A percentile compares a stretch with the other conserved stretches of the same genome.
Evolutionary conservation across 1,284 basidiomycete genomes (phyloP).

Genomic region (Ceratobasidium sp.): DNA sequence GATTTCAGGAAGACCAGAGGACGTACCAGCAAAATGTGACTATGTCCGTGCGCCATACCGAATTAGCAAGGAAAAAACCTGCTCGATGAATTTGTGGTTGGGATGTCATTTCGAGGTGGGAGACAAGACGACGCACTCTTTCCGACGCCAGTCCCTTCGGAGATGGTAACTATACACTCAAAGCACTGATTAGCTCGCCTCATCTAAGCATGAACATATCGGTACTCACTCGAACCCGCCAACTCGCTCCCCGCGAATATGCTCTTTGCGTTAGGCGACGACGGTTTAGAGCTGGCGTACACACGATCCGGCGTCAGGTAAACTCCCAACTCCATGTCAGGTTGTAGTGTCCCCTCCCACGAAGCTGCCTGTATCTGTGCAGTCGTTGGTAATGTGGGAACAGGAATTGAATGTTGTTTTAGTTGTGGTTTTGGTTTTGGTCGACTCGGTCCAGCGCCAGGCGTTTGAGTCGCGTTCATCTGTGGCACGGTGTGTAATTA

Average conservation of each 20-base stretch:
- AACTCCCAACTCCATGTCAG: background rate
- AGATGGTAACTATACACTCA: background rate
- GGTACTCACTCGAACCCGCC: background rate
- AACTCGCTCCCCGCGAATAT: background rate
- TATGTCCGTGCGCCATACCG: constrained; percentile 34
- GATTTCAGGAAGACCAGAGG: background rate
- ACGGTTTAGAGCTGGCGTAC: background rate
- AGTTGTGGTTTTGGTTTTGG: no score
- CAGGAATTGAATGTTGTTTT: no score
- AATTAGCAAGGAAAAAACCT: constrained; percentile 21
- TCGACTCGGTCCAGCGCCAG: no score
- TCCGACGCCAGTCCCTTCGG: background rate
- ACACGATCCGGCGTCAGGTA: background rate
- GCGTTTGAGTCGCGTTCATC: no score
- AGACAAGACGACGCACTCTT: background rate
- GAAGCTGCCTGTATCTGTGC: constrained; percentile 8
- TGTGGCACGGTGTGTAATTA: no score
- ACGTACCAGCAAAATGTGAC: constrained; percentile 37
- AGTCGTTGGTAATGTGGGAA: no score
- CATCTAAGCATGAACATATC: background rate
- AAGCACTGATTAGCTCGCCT: background rate
- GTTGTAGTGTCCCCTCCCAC: background rate
- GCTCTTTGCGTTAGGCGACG: background rate
- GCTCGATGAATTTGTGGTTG: background rate
- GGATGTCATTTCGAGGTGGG: background rate